Base-by-base conservation (phyloP, 257 asterid genomes). In the Petrea volubilis region DNA sequence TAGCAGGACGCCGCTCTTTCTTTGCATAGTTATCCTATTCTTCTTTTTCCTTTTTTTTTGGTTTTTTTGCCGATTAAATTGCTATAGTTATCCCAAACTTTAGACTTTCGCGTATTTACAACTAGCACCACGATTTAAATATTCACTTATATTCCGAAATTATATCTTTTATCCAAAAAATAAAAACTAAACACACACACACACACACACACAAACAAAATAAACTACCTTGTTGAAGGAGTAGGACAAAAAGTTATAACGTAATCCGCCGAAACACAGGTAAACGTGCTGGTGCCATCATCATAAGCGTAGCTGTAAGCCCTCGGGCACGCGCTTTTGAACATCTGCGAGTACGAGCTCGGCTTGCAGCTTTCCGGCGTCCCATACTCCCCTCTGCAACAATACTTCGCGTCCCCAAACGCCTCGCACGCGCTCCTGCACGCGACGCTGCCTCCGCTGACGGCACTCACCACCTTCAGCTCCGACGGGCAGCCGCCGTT, bases 301-400 rank as follows among this genome's bases (percentile, higher is more conserved):
- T 91, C 97, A 46, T 88, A 91, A 5, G 97, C 97, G 41, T 85
- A 91, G 70, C 97, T 91, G 57, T 91, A 91, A 3, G 97, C 96
- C 31, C 74, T 77, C 0, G 97, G 97, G 67, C 97, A 91, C 18
- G 90, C 96, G 33, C 46, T 78, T 75, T 91, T 91, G 56, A 91
- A 91, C 24, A 64, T 23, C 72, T 15, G 46, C 59, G 97, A 82
- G 74, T 89, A 89, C 3, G 74, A 14, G 27, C 83, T 82, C 46
- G 97, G 96, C 82, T 79, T 81, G 75, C 97, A 91, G 0, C 79
- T 81, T 1, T 79, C 84, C 4, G 97, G 97, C 1, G 78, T 81
- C 17, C 63, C 80, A 67, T 76, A 79, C 67, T 81, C 88, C 23
- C 90, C 96, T 9, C 88, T 83, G 77, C 96, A 88, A 68, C 97